A percentile compares a stretch with the other conserved stretches of the same genome.
Evolutionary conservation across 2,329 filamentous ascomycete species (phyloP).

Genomic region (Cladosporium cucumerinum): DNA sequence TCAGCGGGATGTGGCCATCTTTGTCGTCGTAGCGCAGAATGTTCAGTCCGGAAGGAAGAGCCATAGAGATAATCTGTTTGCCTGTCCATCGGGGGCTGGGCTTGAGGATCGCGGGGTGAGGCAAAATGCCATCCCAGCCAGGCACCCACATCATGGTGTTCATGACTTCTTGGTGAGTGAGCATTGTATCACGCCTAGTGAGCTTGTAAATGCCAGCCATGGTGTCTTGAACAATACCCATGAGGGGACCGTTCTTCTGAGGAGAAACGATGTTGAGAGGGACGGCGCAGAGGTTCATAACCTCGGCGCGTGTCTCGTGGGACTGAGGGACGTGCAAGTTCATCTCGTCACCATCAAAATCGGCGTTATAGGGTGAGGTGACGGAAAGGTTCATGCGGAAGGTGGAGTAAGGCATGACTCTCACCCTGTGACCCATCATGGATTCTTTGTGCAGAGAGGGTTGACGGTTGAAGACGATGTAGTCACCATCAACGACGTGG

Average conservation of each 20-base stretch:
- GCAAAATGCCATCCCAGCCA: constrained; percentile 93
- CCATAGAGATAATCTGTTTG: constrained; percentile 94
- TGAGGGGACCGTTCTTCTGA: constrained; percentile 91
- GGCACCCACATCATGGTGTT: constrained; percentile 97
- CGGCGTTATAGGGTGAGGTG: constrained; percentile 97
- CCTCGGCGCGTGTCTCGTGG: constrained; percentile 92
- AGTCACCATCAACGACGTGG: constrained; percentile 92
- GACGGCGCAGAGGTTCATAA: constrained; percentile 94
- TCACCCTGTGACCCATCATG: constrained; percentile 98
- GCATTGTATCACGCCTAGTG: constrained; percentile 84
- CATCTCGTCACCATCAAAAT: constrained; percentile 99
- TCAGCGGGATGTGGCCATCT: constrained; percentile 36
- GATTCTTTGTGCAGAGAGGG: constrained; percentile 99
- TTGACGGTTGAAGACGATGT: constrained; percentile 99
- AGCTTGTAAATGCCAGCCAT: constrained; percentile 97
- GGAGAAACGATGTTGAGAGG: constrained; percentile 97
- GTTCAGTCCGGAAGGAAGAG: constrained; percentile 83
- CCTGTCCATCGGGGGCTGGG: constrained; percentile 93
- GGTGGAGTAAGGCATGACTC: constrained; percentile 98
- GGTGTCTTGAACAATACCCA: constrained; percentile 99
- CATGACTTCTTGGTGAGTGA: constrained; percentile 90
- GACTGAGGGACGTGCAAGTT: constrained; percentile 98
- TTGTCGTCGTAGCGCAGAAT: constrained; percentile 54
- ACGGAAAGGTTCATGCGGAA: constrained; percentile 97
- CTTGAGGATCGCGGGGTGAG: constrained; percentile 88